These are phyloP conservation scores for Plantago lanceolata DNA, from an alignment of 305 asterid genomes.

Conservation along the genomic window DNA sequence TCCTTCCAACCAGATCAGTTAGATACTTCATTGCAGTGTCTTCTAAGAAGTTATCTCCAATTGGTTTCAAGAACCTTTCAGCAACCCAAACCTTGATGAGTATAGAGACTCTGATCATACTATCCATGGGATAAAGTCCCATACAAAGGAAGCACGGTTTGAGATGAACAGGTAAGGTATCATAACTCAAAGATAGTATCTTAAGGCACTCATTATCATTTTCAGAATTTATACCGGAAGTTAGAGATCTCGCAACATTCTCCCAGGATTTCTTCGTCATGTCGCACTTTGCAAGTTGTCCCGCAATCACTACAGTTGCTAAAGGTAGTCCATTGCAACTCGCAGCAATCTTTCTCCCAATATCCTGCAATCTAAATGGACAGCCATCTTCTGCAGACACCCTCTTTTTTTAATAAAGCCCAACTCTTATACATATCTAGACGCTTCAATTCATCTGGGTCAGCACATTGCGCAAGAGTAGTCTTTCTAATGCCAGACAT, in stretches of 20 bases:
- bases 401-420: neutral
- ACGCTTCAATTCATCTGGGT: neutral
- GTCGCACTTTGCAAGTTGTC: conserved; percentile 5
- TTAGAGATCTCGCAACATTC: too few relatives aligned
- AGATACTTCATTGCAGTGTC: conserved; percentile 2
- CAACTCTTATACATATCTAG: neutral
- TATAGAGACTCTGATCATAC: neutral
- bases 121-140: neutral
- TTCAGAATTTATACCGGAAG: too few relatives aligned
- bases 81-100: neutral
- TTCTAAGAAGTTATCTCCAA: neutral
- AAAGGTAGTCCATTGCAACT: neutral
- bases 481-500: neutral
- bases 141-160: neutral
- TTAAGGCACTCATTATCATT: neutral
- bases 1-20: neutral
- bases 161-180: neutral
- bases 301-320: neutral
- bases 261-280: neutral
- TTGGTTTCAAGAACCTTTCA: neutral
- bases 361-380: neutral
- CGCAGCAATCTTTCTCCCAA: neutral
- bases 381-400: neutral
- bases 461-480: too few relatives aligned
- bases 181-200: conserved; percentile 1